Base-by-base conservation (phyloP, 2,329 filamentous ascomycete genomes). In the Fusarium sp. region DNA sequence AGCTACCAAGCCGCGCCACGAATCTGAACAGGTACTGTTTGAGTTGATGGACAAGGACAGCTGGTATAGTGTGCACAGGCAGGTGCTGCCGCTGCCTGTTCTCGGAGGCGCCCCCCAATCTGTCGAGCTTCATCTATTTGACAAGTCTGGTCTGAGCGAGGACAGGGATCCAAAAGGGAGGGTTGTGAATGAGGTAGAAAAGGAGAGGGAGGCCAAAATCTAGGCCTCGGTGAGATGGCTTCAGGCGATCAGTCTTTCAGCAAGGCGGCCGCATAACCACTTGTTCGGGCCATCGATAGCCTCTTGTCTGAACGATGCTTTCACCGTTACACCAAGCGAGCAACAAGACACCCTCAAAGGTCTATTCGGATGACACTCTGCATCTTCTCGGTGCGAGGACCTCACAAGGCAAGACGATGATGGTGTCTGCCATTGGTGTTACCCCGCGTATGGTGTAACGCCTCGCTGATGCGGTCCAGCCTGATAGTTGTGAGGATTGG, bases 1-100 rank as follows among this genome's bases (percentile, higher is more conserved):
- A 11, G 81, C 83, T 3, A 84, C 83, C 0, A 87, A 87, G 68
- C 82, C 79, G 1, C 78, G 84, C 1, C 84, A 87, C 58, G 74
- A 77, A 3, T 84, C 82, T 0, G 84, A 87, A 63, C 70, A 74
- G 29, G 77, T 73, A 0, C 65, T 85, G 15, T 85, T 84, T 53
- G 74, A 75, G 6, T 67, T 84, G 17, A 76, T 87, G 73, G 63
- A 73, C 2, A 68, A 68, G 3, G 73, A 78, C 3, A 77, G 76
- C 3, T 87, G 84, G 84, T 53, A 50, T 2, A 73, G 77, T 15
- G 57, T 70, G 9, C 77, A 82, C 42, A 71, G 76, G 35, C 75
- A 77, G 36, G 72, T 73, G 7, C 65, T 85, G 21, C 74, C 76
- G 1, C 70, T 86, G 35, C 80, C 80, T 1, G 77, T 80, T 1